phyloP scores from a whole-genome alignment of 1,284 basidiomycete genomes.

The Neolentinus lepideus region DNA sequence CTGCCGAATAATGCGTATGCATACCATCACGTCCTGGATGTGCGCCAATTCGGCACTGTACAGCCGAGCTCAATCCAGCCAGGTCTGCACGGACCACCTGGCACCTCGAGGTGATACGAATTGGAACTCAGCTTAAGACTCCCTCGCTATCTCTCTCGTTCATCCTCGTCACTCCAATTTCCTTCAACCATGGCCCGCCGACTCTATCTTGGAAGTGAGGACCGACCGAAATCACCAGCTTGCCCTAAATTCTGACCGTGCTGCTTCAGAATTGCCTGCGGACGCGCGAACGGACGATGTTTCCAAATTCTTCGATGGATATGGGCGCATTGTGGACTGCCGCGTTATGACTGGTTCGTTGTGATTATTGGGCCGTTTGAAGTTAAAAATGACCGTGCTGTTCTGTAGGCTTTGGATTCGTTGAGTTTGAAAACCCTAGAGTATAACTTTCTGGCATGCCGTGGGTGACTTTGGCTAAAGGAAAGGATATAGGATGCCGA shows the following conservation, averaged over 20 bases:
- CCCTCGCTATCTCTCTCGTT: conserved; percentile 7
- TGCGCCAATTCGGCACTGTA: background rate
- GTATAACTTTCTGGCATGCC: no score
- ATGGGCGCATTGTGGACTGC: conserved; percentile 83
- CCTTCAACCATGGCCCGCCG: conserved; percentile 67
- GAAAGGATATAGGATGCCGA: conserved; percentile 87
- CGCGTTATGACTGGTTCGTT: conserved; percentile 83
- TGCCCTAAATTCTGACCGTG: background rate
- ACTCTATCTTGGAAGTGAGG: conserved; percentile 78
- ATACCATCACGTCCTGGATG: background rate
- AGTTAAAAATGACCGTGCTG: background rate
- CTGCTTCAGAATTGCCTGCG: conserved; percentile 57
- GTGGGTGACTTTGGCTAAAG: no score
- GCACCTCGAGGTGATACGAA: background rate
- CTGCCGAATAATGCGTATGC: background rate
- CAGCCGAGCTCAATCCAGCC: background rate
- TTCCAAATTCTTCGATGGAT: conserved; percentile 79
- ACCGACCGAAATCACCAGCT: background rate
- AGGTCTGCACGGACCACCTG: conserved; percentile 1
- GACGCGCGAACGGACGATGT: conserved; percentile 78
- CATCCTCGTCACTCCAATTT: conserved; percentile 9
- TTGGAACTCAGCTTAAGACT: conserved; percentile 9
- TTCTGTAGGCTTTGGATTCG: conserved; percentile 78
- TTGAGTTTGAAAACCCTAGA: conserved; percentile 85
- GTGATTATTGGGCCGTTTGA: conserved; percentile 15